Evolutionary conservation across 2,329 filamentous ascomycete genomes (phyloP), one percentile per base, ranked within the genome.

Genomic region (Botrytis porri): DNA sequence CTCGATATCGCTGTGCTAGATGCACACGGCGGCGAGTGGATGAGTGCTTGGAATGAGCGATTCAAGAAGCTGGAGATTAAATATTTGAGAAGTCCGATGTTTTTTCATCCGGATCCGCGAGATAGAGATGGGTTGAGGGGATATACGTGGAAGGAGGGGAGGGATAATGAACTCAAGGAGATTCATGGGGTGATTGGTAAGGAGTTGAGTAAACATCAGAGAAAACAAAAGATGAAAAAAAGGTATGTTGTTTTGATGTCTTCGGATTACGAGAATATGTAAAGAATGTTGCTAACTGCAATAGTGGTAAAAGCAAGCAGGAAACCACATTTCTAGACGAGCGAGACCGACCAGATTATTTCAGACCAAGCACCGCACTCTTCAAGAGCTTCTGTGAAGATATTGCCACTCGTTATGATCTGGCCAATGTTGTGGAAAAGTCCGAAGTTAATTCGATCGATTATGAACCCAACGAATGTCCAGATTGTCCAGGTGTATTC

Each of bases 151-250:
- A 85, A 87, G 73, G 84, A 86, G 29, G 86, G 86, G 0, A 83
- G 75, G n/a, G 86, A 89, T 73, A 81, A 82, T 9, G 92, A 95
- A 77, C 81, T 94, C 14, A 84, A 87, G 64, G 91, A 95, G 81
- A 90, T 95, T 65, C 83, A 86, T 0, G 90, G 91, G 4, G 94
- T 92, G 75, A 92, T 94, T 0, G 93, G 93, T 0, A 93, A 92
- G 78, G 92, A 94, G 78, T 81, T 94, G 73, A 94, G 92, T 83
- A 95, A 95, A 82, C 92, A 95, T 81, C 87, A 88, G 73, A 91
- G 90, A 84, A 94, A 93, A 84, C 88, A 89, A 80, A 83, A 82
- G 75, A 77, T 82, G 74, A 82, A 77, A 76, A 80, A 70, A 83
- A 83, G 79, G 85, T 84, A 85, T 85, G 75, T 82, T 81, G 77